Evolutionary conservation across 176 grass and related monocot genomes (phyloP), one percentile per base, ranked within the genome.

Genomic region (Zoysia pacifica): DNA sequence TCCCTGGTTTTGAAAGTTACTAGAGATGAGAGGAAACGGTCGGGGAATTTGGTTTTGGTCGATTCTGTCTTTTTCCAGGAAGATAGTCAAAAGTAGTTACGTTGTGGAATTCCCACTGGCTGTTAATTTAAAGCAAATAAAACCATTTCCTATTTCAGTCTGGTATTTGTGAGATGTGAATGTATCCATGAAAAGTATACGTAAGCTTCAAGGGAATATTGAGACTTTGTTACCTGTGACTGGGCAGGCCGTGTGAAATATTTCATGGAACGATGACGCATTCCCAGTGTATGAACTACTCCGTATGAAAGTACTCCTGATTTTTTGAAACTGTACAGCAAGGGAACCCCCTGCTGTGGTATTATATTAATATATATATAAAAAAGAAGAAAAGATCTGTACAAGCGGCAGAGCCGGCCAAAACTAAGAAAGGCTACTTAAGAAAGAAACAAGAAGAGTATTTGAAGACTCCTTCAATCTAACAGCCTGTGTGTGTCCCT

Each of bases 141-240:
- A 16, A 11, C 44, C 44, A 15, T 42, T 79, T 6, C 18, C 5
- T 42, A 1, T 50, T 61, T 72, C 60, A n/a, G 1, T n/a, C 16
- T 3, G 28, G 2, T 35, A 46, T 45, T 8, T 45, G 11, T 53
- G 45, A 55, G 10, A 12, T 13, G 1, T 6, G 11, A 13, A 5
- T 3, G 1, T 4, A 18, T 37, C 49, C 64, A 19, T 52, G 1
- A 47, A 65, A 35, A 48, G 12, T 11, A 28, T 72, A 14, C 38
- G 4, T 62, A 65, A 52, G 58, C 39, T 79, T 20, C 19, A 72
- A 40, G n/a, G 38, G 5, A 49, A 78, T 71, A 46, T 62, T 52
- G 2, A 36, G 37, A 38, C 20, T 0, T 12, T 53, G 6, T 15
- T 69, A 53, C 1, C 63, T 76, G 61, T 9, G 20, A 60, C 42